A percentile compares a stretch with the other conserved stretches of the same genome.
These are phyloP conservation scores for Chlamydomonas asymmetrica DNA, from an alignment of 139 green algal genomes.

Conservation along the genomic window DNA sequence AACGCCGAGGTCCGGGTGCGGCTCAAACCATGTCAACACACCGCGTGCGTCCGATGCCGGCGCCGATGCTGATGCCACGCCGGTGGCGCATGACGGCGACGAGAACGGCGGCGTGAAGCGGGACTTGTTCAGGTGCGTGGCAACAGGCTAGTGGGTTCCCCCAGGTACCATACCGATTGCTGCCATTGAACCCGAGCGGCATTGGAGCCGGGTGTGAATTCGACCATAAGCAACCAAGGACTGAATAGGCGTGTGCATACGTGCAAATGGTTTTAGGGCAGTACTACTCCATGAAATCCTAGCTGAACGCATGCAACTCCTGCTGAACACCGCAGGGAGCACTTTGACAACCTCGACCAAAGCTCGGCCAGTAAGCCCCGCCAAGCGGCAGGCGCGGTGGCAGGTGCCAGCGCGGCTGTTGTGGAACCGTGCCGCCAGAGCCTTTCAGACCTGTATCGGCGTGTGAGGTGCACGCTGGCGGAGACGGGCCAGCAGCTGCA, in stretches of 20 bases:
- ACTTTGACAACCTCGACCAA: conserved; percentile 49
- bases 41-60: neutral
- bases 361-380: conserved; percentile 18
- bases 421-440: conserved; percentile 24
- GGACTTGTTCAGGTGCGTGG: conserved; percentile 41
- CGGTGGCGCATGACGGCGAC: too few species aligned
- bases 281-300: neutral
- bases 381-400: neutral
- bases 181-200: too few species aligned
- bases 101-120: neutral
- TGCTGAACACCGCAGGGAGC: conserved; percentile 18
- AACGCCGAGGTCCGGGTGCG: neutral
- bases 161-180: conserved; percentile 2
- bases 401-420: neutral
- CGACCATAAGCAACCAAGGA: neutral
- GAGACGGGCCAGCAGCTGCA: neutral
- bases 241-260: neutral
- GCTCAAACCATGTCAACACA: neutral
- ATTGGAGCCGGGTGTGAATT: neutral
- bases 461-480: neutral
- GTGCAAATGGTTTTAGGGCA: neutral
- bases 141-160: neutral
- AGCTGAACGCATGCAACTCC: neutral
- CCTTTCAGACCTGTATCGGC: conserved; percentile 31
- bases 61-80: too few species aligned